phyloP scores from a whole-genome alignment of 805 yeast genomes.

The Candida schatavii region DNA sequence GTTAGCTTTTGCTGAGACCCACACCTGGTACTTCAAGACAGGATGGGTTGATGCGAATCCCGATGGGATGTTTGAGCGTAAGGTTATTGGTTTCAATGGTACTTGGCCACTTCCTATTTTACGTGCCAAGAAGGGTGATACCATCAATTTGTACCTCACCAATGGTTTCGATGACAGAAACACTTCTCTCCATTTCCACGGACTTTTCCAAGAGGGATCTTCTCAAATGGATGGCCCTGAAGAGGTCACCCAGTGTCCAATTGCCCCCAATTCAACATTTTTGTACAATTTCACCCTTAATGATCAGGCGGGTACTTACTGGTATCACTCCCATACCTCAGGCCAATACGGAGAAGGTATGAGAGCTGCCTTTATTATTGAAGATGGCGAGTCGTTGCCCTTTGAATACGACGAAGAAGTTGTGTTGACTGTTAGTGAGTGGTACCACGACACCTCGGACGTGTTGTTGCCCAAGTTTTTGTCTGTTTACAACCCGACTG shows the following conservation, averaged over 20 bases:
- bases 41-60: slow-evolving; percentile 68
- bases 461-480: slow-evolving; percentile 48
- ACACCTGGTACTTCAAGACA: slow-evolving; percentile 62
- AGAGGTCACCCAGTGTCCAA: slow-evolving; percentile 85
- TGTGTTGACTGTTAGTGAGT: slow-evolving; percentile 55
- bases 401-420: slow-evolving; percentile 64
- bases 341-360: slow-evolving; percentile 95
- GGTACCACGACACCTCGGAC: slow-evolving; percentile 56
- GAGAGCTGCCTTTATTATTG: slow-evolving; percentile 75
- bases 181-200: slow-evolving; percentile 91
- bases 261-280: slow-evolving; percentile 71
- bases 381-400: slow-evolving; percentile 51
- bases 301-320: slow-evolving; percentile 83
- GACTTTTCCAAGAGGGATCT: slow-evolving; percentile 77
- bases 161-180: slow-evolving; percentile 69
- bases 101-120: slow-evolving; percentile 88
- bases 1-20: slow-evolving; percentile 45
- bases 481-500: slow-evolving; percentile 73
- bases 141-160: slow-evolving; percentile 65
- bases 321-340: slow-evolving; percentile 95
- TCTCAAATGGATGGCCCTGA: slow-evolving; percentile 90
- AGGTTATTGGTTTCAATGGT: slow-evolving; percentile 65
- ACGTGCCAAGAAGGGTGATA: slow-evolving; percentile 75
- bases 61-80: slow-evolving; percentile 56
- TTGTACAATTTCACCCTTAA: slow-evolving; percentile 86